Evolutionary conservation across 306 rosid genomes (phyloP), one percentile per base, ranked within the genome.

Genomic region (Adenanthera pavonina): DNA sequence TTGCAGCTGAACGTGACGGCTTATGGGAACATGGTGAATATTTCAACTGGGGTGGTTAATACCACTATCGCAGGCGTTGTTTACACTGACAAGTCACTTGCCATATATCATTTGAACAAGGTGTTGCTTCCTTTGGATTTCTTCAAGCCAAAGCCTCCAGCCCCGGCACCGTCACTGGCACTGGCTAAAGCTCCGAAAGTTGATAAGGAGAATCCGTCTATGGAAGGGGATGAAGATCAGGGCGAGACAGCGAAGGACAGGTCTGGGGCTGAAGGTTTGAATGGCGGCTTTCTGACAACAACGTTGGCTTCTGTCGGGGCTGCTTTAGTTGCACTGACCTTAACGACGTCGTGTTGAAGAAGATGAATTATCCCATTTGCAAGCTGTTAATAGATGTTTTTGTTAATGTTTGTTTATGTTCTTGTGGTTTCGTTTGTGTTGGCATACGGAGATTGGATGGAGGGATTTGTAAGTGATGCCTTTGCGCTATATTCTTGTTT

Each of bases 1-100:
- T 82, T 69, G 69, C 91, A 89, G 67, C 54, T 89, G 8, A 89
- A 91, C 46, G 91, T 91, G 49, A 91, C 91, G 6, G 88, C 93
- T 34, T 82, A 85, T 47, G 92, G 96, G 25, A 89, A 82, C 67
- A 80, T 84, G 54, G 96, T 91, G 72, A 91, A 91, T 68, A 77
- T 87, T 17, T 81, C 92, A 38, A 86, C 84, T 13, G 93, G 96
- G 41, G 85, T 84, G 51, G 89, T 88, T 3, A 80, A 91, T 69
- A 81, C 91, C 38, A 85, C 90, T 0, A 61, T 91, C 41, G 84
- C 87, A 0, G 93, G 93, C 3, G 86, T 91, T 15, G 88, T 91
- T 6, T 89, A 91, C 40, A 12, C 91, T 0, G 96, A 91, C 59
- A 85, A 82, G 74, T 87, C 90, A 52, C 89, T 91, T 2, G 96